Evolutionary conservation across 306 rosid genomes (phyloP), one percentile per base, ranked within the genome.

Genomic region (Senna siamea): DNA sequence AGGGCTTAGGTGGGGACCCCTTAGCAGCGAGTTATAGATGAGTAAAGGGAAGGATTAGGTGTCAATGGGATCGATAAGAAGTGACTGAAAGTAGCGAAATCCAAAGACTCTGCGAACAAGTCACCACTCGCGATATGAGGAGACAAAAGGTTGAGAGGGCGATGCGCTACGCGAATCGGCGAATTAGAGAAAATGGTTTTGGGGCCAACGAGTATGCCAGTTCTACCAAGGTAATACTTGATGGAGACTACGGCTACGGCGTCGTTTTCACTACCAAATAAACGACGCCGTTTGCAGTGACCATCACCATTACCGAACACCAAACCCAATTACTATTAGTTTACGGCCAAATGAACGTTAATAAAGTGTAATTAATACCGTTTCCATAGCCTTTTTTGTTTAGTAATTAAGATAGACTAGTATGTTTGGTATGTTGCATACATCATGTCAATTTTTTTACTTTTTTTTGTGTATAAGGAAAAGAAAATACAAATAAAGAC

Each of bases 101-200:
- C 88, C 87, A 84, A 87, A 75, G 88, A 77, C 80, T 85, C 82
- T 68, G 89, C 93, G 86, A 82, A 66, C 75, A 76, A 76, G 70
- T 26, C 30, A 26, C 30, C 1, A 26, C 30, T 40, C 85, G 97
- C 88, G 89, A 83, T 79, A 76, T 57, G 76, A 70, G 87, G 77
- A 84, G 22, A 44, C 13, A 19, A 37, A 15, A 61, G 26, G 28
- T 61, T 35, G 30, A 37, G 66, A 78, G 70, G 47, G 30, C 15
- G 59, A 78, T 63, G 79, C 51, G 80, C 81, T 76, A 48, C 72
- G 80, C 75, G 81, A 76, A 85, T 84, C 81, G 87, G 68, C 56
- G 80, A 62, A 37, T 17, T 60, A 18, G 9, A 35, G 50, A 60
- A 4, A 15, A 38, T 62, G 55, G 62, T 67, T 69, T 79, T 61